phyloP scores from a whole-genome alignment of 139 green algal genomes.

The Coelastrella sp. region DNA sequence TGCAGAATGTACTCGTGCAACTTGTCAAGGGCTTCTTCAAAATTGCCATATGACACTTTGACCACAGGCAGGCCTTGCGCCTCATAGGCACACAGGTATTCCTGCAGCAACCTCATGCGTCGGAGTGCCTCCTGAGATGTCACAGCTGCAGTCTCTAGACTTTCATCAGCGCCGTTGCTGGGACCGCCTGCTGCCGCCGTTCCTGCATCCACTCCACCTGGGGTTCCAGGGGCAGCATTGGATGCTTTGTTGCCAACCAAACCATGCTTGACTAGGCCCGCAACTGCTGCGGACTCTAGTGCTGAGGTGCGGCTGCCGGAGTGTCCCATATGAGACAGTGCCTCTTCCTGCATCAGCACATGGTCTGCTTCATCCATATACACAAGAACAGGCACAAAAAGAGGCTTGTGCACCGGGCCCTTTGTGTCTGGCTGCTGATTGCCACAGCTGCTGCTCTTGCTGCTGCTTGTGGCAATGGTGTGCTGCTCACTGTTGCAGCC shows the following conservation, averaged over 20 bases:
- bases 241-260: neutral
- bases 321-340: neutral
- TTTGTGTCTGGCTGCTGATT: neutral
- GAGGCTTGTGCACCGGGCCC: conserved; percentile 42
- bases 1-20: conserved; percentile 83
- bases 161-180: neutral
- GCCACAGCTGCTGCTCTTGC: conserved; percentile 23
- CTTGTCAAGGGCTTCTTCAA: conserved; percentile 67
- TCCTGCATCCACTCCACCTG: conserved; percentile 16
- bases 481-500: neutral
- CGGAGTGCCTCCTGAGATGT: conserved; percentile 37
- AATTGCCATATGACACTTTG: conserved; percentile 57
- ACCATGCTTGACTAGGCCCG: neutral
- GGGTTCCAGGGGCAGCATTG: neutral
- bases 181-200: neutral
- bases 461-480: neutral
- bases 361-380: conserved; percentile 68
- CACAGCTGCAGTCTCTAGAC: neutral
- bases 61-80: conserved; percentile 72
- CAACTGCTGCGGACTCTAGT: neutral
- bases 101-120: conserved; percentile 65
- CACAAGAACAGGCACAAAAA: conserved; percentile 80
- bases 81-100: conserved; percentile 70
- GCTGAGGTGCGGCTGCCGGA: neutral
- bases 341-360: conserved; percentile 61